Evolutionary conservation across 2,329 filamentous ascomycete genomes (phyloP).

Genomic region (Xylaria sp.): DNA sequence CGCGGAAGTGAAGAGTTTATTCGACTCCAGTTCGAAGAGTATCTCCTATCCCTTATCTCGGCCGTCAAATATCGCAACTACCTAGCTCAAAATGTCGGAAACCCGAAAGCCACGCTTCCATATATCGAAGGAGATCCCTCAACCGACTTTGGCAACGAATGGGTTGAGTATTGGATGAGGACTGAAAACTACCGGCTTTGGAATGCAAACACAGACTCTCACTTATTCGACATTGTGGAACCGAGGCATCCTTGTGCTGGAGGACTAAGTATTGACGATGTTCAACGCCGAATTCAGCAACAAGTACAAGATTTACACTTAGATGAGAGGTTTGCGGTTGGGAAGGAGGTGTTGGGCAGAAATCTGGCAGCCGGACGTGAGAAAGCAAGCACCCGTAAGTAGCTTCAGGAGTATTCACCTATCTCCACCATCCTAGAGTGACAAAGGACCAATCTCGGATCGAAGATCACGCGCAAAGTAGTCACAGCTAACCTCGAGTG

Average conservation of each 20-base stretch:
- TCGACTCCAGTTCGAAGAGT: conserved; percentile 95
- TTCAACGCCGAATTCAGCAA: conserved; percentile 87
- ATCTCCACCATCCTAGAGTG: not conserved
- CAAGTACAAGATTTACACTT: conserved; percentile 95
- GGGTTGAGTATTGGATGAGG: conserved; percentile 85
- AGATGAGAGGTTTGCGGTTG: conserved; percentile 87
- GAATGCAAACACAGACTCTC: conserved; percentile 80
- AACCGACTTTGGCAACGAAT: conserved; percentile 83
- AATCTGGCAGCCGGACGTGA: conserved; percentile 89
- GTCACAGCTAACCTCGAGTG: conserved; percentile 9
- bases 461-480: not conserved
- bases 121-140: conserved; percentile 85
- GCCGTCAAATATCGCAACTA: conserved; percentile 89
- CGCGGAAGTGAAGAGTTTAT: conserved; percentile 98
- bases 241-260: conserved; percentile 94
- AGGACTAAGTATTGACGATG: conserved; percentile 91
- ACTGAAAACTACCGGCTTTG: conserved; percentile 95
- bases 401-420: not conserved
- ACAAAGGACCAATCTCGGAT: not conserved
- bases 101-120: conserved; percentile 70
- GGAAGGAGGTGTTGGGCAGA: conserved; percentile 85
- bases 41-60: conserved; percentile 87
- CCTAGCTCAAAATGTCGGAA: conserved; percentile 62
- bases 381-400: conserved; percentile 76
- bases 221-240: conserved; percentile 94